A percentile compares a stretch with the other conserved stretches of the same genome.
Conservation (phyloP, 805 yeast species). For the Barnettozyma vustinii region DNA sequence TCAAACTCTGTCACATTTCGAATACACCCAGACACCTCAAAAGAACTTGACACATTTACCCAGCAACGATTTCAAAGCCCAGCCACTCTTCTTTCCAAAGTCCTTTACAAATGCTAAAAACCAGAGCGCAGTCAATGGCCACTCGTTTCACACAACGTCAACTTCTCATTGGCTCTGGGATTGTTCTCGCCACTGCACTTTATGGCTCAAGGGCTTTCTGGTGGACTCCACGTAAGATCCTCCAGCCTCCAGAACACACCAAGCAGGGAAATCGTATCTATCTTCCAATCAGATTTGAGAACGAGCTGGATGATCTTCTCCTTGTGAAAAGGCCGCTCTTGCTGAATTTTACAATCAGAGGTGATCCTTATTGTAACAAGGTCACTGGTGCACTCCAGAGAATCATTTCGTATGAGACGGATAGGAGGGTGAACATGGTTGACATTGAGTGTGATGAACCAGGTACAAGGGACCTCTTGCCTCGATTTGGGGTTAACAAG, state of each 20-base stretch:
- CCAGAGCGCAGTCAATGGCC: not conserved
- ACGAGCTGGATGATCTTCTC: constrained; percentile 53
- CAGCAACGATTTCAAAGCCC: not conserved
- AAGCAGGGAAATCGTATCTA: constrained; percentile 38
- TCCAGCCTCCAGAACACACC: constrained; percentile 33
- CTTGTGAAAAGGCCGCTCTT: constrained; percentile 54
- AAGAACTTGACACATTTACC: not conserved
- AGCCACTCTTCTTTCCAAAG: not conserved
- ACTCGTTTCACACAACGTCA: constrained; percentile 17
- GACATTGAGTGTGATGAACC: constrained; percentile 68
- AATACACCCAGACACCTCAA: not conserved
- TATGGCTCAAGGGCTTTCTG: constrained; percentile 23
- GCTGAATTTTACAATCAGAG: constrained; percentile 65
- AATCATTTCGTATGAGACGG: constrained; percentile 43
- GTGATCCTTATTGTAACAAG: constrained; percentile 56
- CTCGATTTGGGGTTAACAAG: constrained; percentile 48
- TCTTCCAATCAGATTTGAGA: constrained; percentile 47
- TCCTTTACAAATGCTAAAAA: not conserved
- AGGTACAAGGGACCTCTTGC: constrained; percentile 53
- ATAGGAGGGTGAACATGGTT: constrained; percentile 52
- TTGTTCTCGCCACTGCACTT: constrained; percentile 19
- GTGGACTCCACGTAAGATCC: constrained; percentile 31
- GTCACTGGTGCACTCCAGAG: constrained; percentile 58
- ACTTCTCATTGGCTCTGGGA: constrained; percentile 23
- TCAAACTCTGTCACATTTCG: too few relatives aligned